These are phyloP conservation scores for Scutellaria barbata DNA, from an alignment of 257 asterid species.

Conservation along the genomic window DNA sequence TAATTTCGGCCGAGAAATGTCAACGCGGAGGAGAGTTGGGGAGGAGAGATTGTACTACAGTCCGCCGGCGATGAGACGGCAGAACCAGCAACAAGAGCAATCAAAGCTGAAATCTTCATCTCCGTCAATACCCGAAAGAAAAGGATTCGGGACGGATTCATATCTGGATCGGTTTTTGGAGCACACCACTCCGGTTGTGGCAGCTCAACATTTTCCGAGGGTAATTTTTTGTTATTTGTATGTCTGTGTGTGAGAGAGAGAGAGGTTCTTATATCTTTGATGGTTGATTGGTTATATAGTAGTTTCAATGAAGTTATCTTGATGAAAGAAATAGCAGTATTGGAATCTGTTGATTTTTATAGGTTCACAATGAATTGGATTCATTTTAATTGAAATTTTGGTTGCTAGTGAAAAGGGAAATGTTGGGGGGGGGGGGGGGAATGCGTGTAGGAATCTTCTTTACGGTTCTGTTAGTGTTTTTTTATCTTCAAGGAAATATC, in stretches of 20 bases:
- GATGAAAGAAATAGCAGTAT: background rate
- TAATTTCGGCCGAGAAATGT: conserved; percentile 38
- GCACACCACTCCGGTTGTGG: conserved; percentile 78
- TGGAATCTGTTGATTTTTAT: background rate
- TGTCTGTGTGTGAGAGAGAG: background rate
- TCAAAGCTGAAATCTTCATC: conserved; percentile 47
- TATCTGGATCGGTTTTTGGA: conserved; percentile 86
- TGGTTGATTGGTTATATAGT: background rate
- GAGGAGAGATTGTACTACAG: conserved; percentile 76
- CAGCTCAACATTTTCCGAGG: conserved; percentile 74
- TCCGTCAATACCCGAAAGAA: conserved; percentile 39
- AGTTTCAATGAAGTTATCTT: conserved; percentile 8
- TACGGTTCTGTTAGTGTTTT: background rate
- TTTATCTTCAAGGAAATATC: background rate
- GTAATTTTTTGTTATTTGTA: conserved; percentile 34
- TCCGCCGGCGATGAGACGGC: conserved; percentile 82
- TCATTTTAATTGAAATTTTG: background rate
- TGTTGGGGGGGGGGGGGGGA: background rate
- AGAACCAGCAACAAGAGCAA: conserved; percentile 53
- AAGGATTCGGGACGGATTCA: conserved; percentile 46
- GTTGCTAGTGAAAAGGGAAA: background rate
- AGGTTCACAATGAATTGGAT: conserved; percentile 1
- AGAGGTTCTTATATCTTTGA: background rate
- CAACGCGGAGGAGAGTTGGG: conserved; percentile 56
- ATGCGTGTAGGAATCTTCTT: background rate